Evolutionary conservation across 768 basidiomycete species (phyloP).

Genomic region (Boletus pseudopeckii): DNA sequence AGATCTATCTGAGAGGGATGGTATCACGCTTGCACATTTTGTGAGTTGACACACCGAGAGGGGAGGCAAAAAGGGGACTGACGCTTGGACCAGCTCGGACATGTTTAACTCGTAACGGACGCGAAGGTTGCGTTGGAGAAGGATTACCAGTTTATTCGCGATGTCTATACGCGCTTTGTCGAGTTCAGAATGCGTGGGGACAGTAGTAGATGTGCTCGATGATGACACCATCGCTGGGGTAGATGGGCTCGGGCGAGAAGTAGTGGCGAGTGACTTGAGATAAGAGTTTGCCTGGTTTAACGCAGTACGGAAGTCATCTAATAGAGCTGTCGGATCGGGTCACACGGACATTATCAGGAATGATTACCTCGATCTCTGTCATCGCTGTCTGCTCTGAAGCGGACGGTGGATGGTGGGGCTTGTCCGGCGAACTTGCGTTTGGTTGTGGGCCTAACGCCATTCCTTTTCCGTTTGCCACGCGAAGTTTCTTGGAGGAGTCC

Average conservation of each 20-base stretch:
- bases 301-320: constrained; percentile 73
- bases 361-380: constrained; percentile 36
- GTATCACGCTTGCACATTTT: constrained; percentile 58
- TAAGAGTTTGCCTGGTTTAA: constrained; percentile 60
- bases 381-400: constrained; percentile 31
- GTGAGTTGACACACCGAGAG: constrained; percentile 10
- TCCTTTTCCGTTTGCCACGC: constrained; percentile 31
- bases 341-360: neutral
- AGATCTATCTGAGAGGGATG: constrained; percentile 70
- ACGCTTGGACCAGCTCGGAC: constrained; percentile 73
- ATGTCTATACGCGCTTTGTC: constrained; percentile 58
- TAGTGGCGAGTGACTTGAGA: constrained; percentile 52
- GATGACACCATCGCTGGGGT: constrained; percentile 37
- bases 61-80: constrained; percentile 30
- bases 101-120: constrained; percentile 75
- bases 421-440: constrained; percentile 36
- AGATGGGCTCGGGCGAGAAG: constrained; percentile 38
- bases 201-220: constrained; percentile 34
- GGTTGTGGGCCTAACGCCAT: constrained; percentile 18
- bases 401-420: constrained; percentile 27
- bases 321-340: constrained; percentile 10
- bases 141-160: constrained; percentile 61
- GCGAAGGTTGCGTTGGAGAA: constrained; percentile 66
- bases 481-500: constrained; percentile 21
- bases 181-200: constrained; percentile 37